Evolutionary conservation across 192 early-diverging fungal species (phyloP).

Genomic region (Entomortierella beljakovae): DNA sequence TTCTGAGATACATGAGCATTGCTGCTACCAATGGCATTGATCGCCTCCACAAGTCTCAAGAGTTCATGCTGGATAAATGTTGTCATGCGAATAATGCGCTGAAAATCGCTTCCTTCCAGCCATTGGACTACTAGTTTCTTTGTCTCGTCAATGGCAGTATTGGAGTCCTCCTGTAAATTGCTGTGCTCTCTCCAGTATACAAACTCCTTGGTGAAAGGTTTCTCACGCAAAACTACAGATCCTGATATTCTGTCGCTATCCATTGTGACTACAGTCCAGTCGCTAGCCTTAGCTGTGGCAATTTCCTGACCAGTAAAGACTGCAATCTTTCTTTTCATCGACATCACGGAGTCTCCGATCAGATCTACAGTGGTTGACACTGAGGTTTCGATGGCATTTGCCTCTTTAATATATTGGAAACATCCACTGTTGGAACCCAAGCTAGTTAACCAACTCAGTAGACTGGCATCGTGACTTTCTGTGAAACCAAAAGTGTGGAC

Average conservation of each 20-base stretch:
- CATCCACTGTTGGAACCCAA: slow-evolving; percentile 51
- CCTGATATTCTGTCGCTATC: slow-evolving; percentile 31
- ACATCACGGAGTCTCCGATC: slow-evolving; percentile 31
- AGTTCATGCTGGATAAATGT: slow-evolving; percentile 43
- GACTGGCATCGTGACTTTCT: slow-evolving; percentile 42
- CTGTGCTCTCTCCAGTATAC: slow-evolving; percentile 37
- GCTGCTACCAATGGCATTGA: slow-evolving; percentile 25
- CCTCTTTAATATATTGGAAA: slow-evolving; percentile 55
- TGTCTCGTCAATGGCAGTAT: background rate
- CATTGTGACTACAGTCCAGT: slow-evolving; percentile 40
- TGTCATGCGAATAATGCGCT: slow-evolving; percentile 27
- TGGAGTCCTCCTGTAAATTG: background rate
- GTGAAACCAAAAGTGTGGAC: slow-evolving; percentile 58
- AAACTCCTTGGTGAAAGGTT: slow-evolving; percentile 6
- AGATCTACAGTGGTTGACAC: slow-evolving; percentile 50
- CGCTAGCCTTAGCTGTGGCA: background rate
- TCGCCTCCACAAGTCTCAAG: slow-evolving; percentile 32
- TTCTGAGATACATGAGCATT: slow-evolving; percentile 10
- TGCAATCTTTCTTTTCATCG: slow-evolving; percentile 30
- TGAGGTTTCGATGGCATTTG: slow-evolving; percentile 28
- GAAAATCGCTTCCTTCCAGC: slow-evolving; percentile 11
- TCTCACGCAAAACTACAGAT: slow-evolving; percentile 21
- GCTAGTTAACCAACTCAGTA: slow-evolving; percentile 57
- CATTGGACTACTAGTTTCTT: slow-evolving; percentile 22
- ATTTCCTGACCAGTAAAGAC: background rate